Conservation (phyloP, 2,329 filamentous ascomycete genomes). For the Aspergillus latus region DNA sequence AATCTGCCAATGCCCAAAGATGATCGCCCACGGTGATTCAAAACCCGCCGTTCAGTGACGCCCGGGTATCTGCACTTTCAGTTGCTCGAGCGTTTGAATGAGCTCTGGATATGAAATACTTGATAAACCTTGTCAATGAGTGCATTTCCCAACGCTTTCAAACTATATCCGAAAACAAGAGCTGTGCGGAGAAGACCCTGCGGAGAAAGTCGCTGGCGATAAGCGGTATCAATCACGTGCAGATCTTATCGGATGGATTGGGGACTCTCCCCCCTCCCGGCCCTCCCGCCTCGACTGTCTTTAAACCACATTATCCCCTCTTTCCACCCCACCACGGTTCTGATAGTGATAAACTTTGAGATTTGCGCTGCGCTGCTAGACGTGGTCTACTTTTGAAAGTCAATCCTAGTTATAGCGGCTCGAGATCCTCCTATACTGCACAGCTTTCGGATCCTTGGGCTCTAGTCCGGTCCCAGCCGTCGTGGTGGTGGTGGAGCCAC, state of each 20-base stretch:
- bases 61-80: conserved; percentile 1
- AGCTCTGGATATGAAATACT: too few species aligned
- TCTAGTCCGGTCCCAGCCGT: conserved; percentile 5
- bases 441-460: conserved; percentile 9
- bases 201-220: conserved; percentile 9
- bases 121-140: too few species aligned
- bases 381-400: neutral
- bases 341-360: conserved; percentile 4
- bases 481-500: conserved; percentile 10
- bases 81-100: neutral
- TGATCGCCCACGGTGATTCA: conserved; percentile 47
- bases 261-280: conserved; percentile 20
- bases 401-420: neutral
- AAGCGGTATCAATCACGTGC: conserved; percentile 8
- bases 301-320: neutral
- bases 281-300: conserved; percentile 10
- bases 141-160: too few species aligned
- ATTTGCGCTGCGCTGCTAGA: conserved; percentile 12
- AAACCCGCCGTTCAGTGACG: neutral
- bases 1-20: conserved; percentile 78
- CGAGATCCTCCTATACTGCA: conserved; percentile 1
- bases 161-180: too few species aligned
- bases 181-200: too few species aligned
- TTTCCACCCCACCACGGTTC: conserved; percentile 7
- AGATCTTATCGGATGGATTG: conserved; percentile 13